Base-by-base conservation (phyloP, 441 rosid species). In the Metrosideros polymorpha region DNA sequence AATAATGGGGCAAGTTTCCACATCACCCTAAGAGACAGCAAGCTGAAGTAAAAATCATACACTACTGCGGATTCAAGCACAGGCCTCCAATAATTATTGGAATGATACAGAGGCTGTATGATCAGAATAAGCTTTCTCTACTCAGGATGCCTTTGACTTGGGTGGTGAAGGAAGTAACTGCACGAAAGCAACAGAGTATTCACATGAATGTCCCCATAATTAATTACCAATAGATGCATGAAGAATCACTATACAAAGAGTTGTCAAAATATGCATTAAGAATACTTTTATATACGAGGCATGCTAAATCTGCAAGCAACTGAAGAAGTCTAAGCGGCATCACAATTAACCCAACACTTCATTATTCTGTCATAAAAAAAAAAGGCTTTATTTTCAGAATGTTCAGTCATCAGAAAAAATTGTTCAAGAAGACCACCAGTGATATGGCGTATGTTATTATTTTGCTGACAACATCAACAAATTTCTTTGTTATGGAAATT, bases 161-260 rank as follows among this genome's bases (percentile, higher is more conserved):
- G 95, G 95, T 86, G 92, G 96, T 1, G 95, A 87, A 17, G 99
- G 99, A 86, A 97, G 96, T 84, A 97, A 89, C 99, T 97, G 93
- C 88, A 92, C 1, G 50, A 75, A 76, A 32, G 32, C 49, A 42
- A 84, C 30, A 82, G 47, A 66, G 47, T 12, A 19, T 9, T 66
- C 47, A 1, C 27, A 6, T 35, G 6, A 66, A 66, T 35, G 25
- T 66, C 43, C 27, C 56, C 57, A 47, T 39, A 45, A n/a, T 51
- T 82, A 82, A 54, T 50, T 83, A 45, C 57, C 47, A 51, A 66
- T 14, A 66, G 77, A 66, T 5, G 45, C 27, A 66, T 19, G 77
- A 35, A 66, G 77, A 66, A 18, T 66, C 77, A 19, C 45, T 9
- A 66, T 66, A 39, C 35, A 66, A 32, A 66, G 45, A 66, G 27